Conservation (phyloP, 2,329 filamentous ascomycete species). For the Paradendryphiella salina region DNA sequence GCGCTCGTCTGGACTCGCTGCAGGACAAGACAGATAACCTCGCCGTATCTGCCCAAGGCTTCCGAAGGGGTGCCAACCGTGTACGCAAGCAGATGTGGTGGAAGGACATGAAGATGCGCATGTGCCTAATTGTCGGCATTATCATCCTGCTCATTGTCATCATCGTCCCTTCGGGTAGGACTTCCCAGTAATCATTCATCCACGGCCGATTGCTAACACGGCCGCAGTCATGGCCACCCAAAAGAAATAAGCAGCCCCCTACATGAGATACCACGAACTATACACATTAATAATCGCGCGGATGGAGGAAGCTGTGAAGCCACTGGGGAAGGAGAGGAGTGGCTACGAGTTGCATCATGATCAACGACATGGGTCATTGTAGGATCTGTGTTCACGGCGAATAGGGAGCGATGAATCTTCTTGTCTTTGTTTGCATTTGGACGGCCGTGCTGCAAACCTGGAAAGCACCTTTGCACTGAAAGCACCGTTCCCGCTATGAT, state of each 20-base stretch:
- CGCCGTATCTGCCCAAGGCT: constrained; percentile 88
- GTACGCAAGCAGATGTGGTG: constrained; percentile 98
- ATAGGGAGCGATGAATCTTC: constrained; percentile 43
- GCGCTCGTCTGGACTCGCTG: constrained; percentile 81
- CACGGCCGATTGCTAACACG: constrained; percentile 14
- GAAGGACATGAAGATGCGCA: constrained; percentile 99
- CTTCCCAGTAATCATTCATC: constrained; percentile 12
- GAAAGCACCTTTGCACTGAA: constrained; percentile 19
- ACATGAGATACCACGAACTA: constrained; percentile 35
- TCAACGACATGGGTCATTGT: constrained; percentile 34
- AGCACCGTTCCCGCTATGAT: constrained; percentile 29
- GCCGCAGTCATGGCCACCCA: constrained; percentile 33
- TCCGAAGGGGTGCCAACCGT: constrained; percentile 93
- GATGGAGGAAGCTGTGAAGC: constrained; percentile 28
- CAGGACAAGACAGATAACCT: constrained; percentile 95
- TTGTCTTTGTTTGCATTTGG: constrained; percentile 45
- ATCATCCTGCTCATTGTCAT: constrained; percentile 91
- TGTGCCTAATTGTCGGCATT: constrained; percentile 89
- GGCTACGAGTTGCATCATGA: constrained; percentile 32
- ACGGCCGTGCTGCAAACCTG: constrained; percentile 30
- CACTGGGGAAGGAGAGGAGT: constrained; percentile 20
- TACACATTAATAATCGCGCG: constrained; percentile 39
- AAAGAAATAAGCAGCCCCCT: constrained; percentile 26
- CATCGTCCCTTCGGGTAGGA: constrained; percentile 85
- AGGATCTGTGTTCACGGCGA: constrained; percentile 43